These are phyloP conservation scores for Schwanniomyces vanrijiae DNA, from an alignment of 805 yeast genomes.

Conservation along the genomic window DNA sequence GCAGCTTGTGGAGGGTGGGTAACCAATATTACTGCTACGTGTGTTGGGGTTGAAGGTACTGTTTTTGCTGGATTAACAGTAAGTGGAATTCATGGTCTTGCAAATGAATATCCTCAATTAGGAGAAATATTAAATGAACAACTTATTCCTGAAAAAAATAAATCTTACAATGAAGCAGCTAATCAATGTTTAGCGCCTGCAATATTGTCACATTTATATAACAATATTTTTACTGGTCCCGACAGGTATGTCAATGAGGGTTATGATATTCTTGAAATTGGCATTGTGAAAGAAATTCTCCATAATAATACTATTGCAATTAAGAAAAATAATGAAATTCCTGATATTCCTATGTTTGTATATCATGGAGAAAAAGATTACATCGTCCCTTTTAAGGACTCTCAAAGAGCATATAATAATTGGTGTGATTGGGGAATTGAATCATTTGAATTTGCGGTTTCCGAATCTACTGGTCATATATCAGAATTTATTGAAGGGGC, in stretches of 20 bases:
- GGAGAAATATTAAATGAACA: background rate
- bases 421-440: constrained; percentile 29
- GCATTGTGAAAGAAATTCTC: constrained; percentile 12
- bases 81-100: constrained; percentile 23
- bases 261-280: constrained; percentile 13
- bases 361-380: constrained; percentile 23
- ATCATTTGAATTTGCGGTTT: constrained; percentile 27
- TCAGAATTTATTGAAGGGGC: constrained; percentile 14
- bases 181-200: background rate
- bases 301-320: constrained; percentile 22
- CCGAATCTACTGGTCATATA: constrained; percentile 19
- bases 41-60: constrained; percentile 18
- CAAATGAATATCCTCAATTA: constrained; percentile 21
- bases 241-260: constrained; percentile 2
- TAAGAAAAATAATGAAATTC: constrained; percentile 15
- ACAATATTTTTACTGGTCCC: constrained; percentile 11
- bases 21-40: constrained; percentile 21
- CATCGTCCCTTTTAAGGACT: constrained; percentile 18
- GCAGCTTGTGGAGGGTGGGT: constrained; percentile 31
- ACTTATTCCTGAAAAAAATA: constrained; percentile 2
- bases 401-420: constrained; percentile 14
- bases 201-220: constrained; percentile 1
- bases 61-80: constrained; percentile 22
- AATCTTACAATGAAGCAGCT: background rate
- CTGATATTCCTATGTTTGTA: constrained; percentile 20